phyloP scores from a whole-genome alignment of 208 protist species.

The Trypanosoma conorhini region DNA sequence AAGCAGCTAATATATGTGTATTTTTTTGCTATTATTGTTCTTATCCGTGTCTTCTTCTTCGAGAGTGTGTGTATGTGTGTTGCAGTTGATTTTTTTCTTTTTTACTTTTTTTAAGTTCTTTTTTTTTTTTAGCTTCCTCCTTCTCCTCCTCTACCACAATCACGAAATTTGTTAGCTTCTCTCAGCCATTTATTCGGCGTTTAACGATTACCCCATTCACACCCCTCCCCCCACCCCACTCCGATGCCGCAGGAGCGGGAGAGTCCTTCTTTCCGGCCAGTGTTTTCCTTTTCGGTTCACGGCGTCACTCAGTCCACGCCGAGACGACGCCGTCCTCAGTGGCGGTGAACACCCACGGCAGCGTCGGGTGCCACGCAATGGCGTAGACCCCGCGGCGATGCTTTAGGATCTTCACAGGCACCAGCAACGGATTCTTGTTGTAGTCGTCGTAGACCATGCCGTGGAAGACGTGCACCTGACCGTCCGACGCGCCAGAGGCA shows the following conservation, averaged over 20 bases:
- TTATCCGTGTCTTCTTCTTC: neutral
- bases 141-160: neutral
- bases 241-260: neutral
- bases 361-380: slow-evolving; percentile 97
- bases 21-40: slow-evolving; percentile 5
- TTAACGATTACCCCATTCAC: slow-evolving; percentile 8
- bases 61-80: no score
- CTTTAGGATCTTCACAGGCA: slow-evolving; percentile 99
- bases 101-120: slow-evolving; percentile 11
- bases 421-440: slow-evolving; percentile 97
- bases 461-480: slow-evolving; percentile 95
- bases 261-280: neutral
- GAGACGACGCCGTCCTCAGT: slow-evolving; percentile 96
- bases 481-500: slow-evolving; percentile 96
- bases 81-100: neutral
- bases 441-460: slow-evolving; percentile 97
- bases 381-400: slow-evolving; percentile 94
- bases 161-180: neutral
- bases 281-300: slow-evolving; percentile 4
- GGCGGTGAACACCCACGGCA: slow-evolving; percentile 99
- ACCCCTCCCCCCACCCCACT: neutral
- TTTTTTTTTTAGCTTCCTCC: slow-evolving; percentile 4
- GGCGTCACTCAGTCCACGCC: slow-evolving; percentile 82
- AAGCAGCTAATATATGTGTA: neutral
- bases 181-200: slow-evolving; percentile 19